Evolutionary conservation across 306 rosid species (phyloP), one percentile per base, ranked within the genome.

Genomic region (Cicer chorassanicum): DNA sequence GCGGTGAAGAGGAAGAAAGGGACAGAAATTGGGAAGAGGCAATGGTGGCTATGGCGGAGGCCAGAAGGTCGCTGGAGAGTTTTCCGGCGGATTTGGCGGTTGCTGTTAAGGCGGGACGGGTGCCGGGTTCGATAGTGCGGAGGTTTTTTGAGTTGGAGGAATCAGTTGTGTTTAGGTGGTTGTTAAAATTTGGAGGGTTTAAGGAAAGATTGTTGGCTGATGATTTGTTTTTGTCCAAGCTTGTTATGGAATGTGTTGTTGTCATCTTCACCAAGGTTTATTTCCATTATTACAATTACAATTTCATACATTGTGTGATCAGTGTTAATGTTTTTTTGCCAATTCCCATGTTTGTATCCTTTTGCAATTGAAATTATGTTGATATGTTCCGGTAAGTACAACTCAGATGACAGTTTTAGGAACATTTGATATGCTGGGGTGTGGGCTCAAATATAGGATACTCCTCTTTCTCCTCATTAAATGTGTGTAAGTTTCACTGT

Each of bases 161-260:
- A 78, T 88, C 97, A 2, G 83, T 5, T 60, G 72, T 85, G 49
- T 74, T 77, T 50, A 72, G 97, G 38, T 89, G 96, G 97, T 44
- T 93, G 85, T 80, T 93, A 45, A 71, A 80, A 10, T 93, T 91
- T 39, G 94, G 87, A 19, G 98, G 97, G 65, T 93, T 93, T 71
- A 89, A 87, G 86, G 98, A 93, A 80, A 83, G 98, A 80, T 76
- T 93, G 88, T 86, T 93, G 18, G 98, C 92, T 6, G 98, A 91
- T 83, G 97, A 93, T 64, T 75, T 93, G 89, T 93, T 93, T 85
- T 76, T 91, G 77, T 76, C 91, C 19, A 93, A 93, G 81, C 94
- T 93, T 82, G 90, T 82, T 19, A 91, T 91, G 15, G 98, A 93
- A 80, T 91, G 96, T 63, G 86, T 88, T 44, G 96, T 93, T 73